Evolutionary conservation across 257 asterid genomes (phyloP), one percentile per base, ranked within the genome.

Genomic region (Solanum virginianum): DNA sequence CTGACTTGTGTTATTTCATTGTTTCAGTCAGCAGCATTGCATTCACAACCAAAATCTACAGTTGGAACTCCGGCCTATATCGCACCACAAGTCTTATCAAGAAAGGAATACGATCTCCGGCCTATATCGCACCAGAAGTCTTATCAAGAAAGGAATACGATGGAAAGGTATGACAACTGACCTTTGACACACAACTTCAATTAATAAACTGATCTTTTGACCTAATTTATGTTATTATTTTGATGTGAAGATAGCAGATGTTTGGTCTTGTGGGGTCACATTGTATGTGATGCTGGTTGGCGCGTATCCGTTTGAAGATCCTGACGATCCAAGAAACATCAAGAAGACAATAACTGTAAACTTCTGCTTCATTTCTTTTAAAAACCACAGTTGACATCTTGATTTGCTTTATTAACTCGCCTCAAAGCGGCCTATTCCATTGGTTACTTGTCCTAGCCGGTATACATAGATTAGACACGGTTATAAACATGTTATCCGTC

Each of bases 301-400:
- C 2, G 83, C 83, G 0, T 79, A 79, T 53, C 83, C 83, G 10
- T 79, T 79, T 53, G 83, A 79, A 53, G 83, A 79, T 79, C 83
- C 83, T 79, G 83, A 79, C 29, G 83, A 79, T 79, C 83, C 83
- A 79, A 79, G 83, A 79, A 79, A 79, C 47, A 53, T 79, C 83
- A 79, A 79, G 83, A 79, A 79, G 57, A 79, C 83, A 53, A 53
- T 79, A 79, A 79, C 83, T 16, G 83, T 79, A 79, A 77, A 53
- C 29, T 5, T 79, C 82, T 53, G 60, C 14, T 14, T 79, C 43
- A 26, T 77, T 79, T 79, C 39, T 47, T 47, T 16, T 36, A 8
- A 29, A 32, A 79, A 3, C 14, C 29, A 15, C 54, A 29, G 45
- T 79, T 79, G 29, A 53, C 49, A 53, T 79, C 83, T 79, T 53